These are phyloP conservation scores for Salix arbutifolia DNA, from an alignment of 345 rosid genomes.

Conservation along the genomic window DNA sequence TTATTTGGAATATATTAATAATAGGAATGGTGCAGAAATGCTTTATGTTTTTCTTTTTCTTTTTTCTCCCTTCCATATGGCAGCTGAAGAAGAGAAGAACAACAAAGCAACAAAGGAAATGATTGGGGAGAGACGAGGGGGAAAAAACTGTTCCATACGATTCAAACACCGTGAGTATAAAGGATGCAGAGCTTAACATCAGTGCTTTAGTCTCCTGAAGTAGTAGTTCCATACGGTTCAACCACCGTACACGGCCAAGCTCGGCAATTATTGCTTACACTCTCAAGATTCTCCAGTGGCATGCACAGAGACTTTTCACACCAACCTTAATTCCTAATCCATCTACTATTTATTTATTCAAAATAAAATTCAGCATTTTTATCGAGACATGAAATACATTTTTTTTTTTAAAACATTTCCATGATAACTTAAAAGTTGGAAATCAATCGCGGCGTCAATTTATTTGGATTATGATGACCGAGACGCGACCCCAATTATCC, in stretches of 20 bases:
- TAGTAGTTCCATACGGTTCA: slow-evolving; percentile 21
- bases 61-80: background rate
- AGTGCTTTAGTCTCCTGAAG: too few relatives aligned
- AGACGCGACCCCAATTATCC: background rate
- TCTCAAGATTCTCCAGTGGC: background rate
- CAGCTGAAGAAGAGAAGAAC: background rate
- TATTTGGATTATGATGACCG: background rate
- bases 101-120: background rate
- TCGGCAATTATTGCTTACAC: background rate
- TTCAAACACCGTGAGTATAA: too few relatives aligned
- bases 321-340: too few relatives aligned
- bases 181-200: too few relatives aligned
- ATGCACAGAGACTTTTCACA: too few relatives aligned
- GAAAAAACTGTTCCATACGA: background rate
- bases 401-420: too few relatives aligned
- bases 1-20: too few relatives aligned
- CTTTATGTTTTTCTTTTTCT: too few relatives aligned
- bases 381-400: too few relatives aligned
- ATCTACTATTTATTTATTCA: too few relatives aligned
- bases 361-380: too few relatives aligned
- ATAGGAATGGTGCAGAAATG: too few relatives aligned
- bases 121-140: background rate
- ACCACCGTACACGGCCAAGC: background rate
- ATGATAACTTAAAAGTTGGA: background rate
- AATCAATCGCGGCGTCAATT: background rate